phyloP scores from a whole-genome alignment of 202 grass and related monocot genomes.

The Eragrostis tef region DNA sequence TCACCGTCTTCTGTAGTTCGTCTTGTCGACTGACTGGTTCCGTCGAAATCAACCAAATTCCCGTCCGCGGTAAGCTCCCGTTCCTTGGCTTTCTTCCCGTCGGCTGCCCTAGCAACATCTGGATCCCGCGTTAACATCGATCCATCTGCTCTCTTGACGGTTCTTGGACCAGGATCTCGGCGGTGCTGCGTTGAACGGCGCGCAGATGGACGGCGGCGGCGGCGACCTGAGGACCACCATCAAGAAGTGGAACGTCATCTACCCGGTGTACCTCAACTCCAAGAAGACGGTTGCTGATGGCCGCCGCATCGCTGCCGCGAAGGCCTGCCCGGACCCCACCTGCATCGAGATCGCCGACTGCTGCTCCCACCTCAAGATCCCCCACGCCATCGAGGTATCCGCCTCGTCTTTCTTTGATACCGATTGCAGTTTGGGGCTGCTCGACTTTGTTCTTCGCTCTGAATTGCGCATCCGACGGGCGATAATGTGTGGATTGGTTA shows the following conservation, averaged over 20 bases:
- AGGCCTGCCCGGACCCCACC: slow-evolving; percentile 86
- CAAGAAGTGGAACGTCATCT: slow-evolving; percentile 95
- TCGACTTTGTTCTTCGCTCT: slow-evolving; percentile 13
- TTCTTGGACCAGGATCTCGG: slow-evolving; percentile 32
- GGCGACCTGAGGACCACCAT: slow-evolving; percentile 52
- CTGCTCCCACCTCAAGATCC: slow-evolving; percentile 85
- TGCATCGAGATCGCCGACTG: slow-evolving; percentile 89
- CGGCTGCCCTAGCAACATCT: neutral
- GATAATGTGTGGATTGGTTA: slow-evolving; percentile 9
- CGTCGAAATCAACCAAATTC: neutral
- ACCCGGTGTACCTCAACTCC: slow-evolving; percentile 93
- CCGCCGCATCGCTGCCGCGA: slow-evolving; percentile 63
- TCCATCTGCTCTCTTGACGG: neutral
- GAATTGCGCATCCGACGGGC: slow-evolving; percentile 5
- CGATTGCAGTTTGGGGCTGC: neutral
- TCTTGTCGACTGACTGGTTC: neutral
- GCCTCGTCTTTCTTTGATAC: neutral
- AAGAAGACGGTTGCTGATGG: slow-evolving; percentile 91
- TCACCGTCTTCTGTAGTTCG: neutral
- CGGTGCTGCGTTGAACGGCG: neutral
- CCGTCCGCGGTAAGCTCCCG: neutral
- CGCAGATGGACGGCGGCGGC: slow-evolving; percentile 50
- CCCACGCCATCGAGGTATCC: slow-evolving; percentile 63
- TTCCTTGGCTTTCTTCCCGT: neutral
- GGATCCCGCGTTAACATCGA: slow-evolving; percentile 12